Evolutionary conservation across 768 basidiomycete species (phyloP).

Genomic region (Chiua virens): DNA sequence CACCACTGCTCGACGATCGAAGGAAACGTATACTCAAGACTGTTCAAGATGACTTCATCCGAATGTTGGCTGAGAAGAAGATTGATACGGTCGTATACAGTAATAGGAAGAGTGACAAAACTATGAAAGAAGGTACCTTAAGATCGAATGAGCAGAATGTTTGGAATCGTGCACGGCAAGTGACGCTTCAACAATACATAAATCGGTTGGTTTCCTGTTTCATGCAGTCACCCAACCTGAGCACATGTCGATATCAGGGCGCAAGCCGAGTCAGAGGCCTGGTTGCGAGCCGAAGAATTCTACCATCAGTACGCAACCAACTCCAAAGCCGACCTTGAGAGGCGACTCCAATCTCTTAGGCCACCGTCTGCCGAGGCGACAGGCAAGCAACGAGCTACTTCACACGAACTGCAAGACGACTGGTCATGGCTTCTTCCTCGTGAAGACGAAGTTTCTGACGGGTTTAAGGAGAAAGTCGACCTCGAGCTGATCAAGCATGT

Average conservation of each 20-base stretch:
- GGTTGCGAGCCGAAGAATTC: constrained; percentile 59
- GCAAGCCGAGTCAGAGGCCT: constrained; percentile 66
- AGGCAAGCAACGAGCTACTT: constrained; percentile 51
- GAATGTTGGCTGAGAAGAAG: constrained; percentile 66
- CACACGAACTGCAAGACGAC: constrained; percentile 39
- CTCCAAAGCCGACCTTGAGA: constrained; percentile 48
- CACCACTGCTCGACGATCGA: constrained; percentile 50
- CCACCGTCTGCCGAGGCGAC: constrained; percentile 50
- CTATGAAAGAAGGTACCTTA: constrained; percentile 19
- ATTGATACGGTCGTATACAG: constrained; percentile 52
- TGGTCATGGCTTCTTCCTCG: constrained; percentile 38
- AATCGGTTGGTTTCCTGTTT: constrained; percentile 49
- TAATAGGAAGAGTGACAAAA: constrained; percentile 30
- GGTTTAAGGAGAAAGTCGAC: constrained; percentile 34
- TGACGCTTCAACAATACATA: constrained; percentile 63
- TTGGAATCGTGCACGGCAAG: constrained; percentile 64
- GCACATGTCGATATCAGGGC: constrained; percentile 34
- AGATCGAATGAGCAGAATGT: constrained; percentile 75
- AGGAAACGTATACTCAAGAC: constrained; percentile 48
- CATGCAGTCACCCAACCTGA: neutral
- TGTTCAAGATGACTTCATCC: constrained; percentile 58
- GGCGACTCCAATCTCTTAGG: constrained; percentile 41
- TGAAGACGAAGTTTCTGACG: constrained; percentile 41
- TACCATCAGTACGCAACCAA: constrained; percentile 58
- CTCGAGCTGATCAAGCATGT: constrained; percentile 38